Conservation (phyloP, 345 rosid genomes). For the Corchorus olitorius region DNA sequence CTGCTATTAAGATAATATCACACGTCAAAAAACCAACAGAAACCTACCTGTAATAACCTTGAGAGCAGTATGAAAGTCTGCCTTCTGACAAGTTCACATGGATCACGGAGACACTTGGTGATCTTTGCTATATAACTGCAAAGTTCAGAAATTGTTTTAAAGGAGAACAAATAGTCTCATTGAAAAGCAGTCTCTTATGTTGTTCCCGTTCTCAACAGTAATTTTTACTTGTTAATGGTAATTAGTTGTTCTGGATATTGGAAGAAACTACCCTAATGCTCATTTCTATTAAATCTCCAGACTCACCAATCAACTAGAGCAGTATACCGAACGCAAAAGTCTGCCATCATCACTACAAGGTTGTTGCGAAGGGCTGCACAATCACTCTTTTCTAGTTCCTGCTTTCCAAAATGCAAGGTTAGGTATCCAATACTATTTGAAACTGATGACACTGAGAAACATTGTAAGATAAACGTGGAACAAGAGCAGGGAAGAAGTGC, state of each 20-base stretch:
- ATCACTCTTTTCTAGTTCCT: constrained; percentile 96
- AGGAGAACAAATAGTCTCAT: constrained; percentile 23
- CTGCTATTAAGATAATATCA: neutral
- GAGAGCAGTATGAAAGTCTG: constrained; percentile 92
- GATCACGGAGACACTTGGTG: constrained; percentile 82
- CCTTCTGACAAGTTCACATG: constrained; percentile 89
- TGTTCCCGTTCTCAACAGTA: constrained; percentile 8
- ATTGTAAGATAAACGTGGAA: neutral
- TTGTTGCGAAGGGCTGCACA: constrained; percentile 88
- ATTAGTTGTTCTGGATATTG: neutral
- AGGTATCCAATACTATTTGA: neutral
- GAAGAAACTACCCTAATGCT: constrained; percentile 2
- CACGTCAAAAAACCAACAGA: constrained; percentile 15
- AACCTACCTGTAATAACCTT: constrained; percentile 81
- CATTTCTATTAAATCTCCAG: constrained; percentile 14
- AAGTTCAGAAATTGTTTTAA: constrained; percentile 28
- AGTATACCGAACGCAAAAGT: constrained; percentile 90
- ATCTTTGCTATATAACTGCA: constrained; percentile 85
- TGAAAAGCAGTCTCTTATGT: neutral
- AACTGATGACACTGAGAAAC: neutral
- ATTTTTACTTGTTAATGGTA: neutral
- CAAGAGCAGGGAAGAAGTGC: neutral
- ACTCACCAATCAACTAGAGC: constrained; percentile 92
- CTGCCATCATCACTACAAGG: constrained; percentile 85
- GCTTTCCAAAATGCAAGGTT: constrained; percentile 13